Evolutionary conservation across 768 basidiomycete genomes (phyloP).

Genomic region (Tulasnella sp.): DNA sequence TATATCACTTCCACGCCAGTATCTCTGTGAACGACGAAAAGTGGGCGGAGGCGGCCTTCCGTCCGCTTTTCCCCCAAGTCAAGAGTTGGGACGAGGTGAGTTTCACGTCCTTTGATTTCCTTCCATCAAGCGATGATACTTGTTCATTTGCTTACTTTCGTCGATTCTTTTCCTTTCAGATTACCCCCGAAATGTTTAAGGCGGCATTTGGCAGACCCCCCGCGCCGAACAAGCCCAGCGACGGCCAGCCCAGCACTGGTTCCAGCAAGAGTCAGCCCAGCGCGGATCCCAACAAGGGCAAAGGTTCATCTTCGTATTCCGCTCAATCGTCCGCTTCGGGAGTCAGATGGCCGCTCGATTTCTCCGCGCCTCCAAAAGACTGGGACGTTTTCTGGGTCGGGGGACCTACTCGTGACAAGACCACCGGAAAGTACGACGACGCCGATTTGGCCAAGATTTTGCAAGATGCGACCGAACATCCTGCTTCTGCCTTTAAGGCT

Average conservation of each 20-base stretch:
- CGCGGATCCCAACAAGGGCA: not conserved
- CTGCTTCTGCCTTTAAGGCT: constrained; percentile 30
- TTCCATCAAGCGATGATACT: not conserved
- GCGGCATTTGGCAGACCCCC: not conserved
- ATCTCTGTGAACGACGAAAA: constrained; percentile 31
- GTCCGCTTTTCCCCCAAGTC: not conserved
- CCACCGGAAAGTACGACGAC: constrained; percentile 24
- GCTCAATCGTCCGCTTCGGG: not conserved
- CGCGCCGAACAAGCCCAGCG: not conserved
- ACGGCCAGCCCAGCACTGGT: not conserved
- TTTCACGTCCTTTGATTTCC: not conserved
- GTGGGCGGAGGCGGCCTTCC: constrained; percentile 11
- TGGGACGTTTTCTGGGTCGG: not conserved
- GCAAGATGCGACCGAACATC: constrained; percentile 28
- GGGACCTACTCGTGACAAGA: not conserved
- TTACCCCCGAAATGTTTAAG: not conserved
- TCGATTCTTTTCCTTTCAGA: not conserved
- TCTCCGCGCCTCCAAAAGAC: not conserved
- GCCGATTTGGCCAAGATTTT: constrained; percentile 28
- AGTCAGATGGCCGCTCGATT: not conserved
- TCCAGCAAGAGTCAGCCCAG: not conserved
- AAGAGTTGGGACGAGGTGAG: constrained; percentile 26
- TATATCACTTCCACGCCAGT: constrained; percentile 25
- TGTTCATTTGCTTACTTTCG: not conserved
- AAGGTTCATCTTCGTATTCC: not conserved